A percentile compares a stretch with the other conserved stretches of the same genome.
Conservation (phyloP, 441 rosid genomes). For the Adansonia rubrostipa region DNA sequence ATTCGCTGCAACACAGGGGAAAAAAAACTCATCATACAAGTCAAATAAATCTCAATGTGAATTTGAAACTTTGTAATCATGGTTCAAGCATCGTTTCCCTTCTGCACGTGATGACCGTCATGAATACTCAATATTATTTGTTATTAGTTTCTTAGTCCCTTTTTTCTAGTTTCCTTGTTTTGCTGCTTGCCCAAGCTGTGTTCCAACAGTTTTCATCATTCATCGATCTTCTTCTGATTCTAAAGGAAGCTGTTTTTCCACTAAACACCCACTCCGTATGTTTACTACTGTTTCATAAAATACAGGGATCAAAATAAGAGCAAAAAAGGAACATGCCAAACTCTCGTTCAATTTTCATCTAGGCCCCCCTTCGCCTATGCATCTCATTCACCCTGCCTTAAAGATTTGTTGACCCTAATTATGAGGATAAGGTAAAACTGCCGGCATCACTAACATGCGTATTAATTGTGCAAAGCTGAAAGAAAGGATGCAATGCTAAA, state of each 20-base stretch:
- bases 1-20: constrained; percentile 56
- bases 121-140: background rate
- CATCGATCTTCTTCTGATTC: background rate
- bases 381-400: background rate
- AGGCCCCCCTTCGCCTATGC: background rate
- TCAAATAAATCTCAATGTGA: background rate
- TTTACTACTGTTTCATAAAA: background rate
- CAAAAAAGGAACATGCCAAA: background rate
- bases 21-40: constrained; percentile 8
- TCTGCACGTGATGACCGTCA: background rate
- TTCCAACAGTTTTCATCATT: background rate
- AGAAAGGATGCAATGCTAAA: background rate
- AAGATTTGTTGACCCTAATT: background rate
- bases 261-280: background rate
- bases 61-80: background rate
- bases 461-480: background rate
- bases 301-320: background rate
- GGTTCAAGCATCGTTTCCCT: background rate
- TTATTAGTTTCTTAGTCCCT: background rate
- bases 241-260: background rate
- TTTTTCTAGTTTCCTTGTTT: background rate
- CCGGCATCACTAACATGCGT: background rate
- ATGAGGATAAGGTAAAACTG: background rate
- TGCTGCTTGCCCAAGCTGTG: background rate
- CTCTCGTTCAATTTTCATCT: background rate